phyloP scores from a whole-genome alignment of 345 rosid species.

The Aquilaria malaccensis region DNA sequence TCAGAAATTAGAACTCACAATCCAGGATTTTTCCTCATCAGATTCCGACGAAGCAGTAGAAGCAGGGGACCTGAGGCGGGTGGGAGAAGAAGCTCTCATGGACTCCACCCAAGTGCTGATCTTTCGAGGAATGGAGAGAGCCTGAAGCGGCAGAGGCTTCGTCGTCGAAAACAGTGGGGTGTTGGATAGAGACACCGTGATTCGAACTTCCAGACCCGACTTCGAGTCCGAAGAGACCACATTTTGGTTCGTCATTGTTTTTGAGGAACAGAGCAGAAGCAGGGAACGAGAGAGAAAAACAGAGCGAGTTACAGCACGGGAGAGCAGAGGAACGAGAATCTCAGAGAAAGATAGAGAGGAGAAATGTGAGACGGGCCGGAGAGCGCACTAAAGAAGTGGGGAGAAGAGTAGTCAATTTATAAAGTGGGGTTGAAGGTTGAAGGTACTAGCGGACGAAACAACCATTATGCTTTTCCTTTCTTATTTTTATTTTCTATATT shows the following conservation, averaged over 20 bases:
- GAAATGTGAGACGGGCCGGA: constrained; percentile 15
- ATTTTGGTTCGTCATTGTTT: constrained; percentile 66
- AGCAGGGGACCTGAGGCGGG: constrained; percentile 46
- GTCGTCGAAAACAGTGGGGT: constrained; percentile 31
- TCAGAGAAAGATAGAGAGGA: not conserved
- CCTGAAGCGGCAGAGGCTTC: constrained; percentile 16
- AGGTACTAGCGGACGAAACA: constrained; percentile 26
- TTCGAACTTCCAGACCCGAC: constrained; percentile 31
- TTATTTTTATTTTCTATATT: not conserved
- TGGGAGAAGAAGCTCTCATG: constrained; percentile 89
- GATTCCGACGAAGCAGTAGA: constrained; percentile 22
- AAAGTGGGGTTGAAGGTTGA: constrained; percentile 18
- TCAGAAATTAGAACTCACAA: constrained; percentile 33
- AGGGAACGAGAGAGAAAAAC: constrained; percentile 9
- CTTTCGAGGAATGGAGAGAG: constrained; percentile 27
- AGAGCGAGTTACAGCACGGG: constrained; percentile 22
- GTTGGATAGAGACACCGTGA: constrained; percentile 32
- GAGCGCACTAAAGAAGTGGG: constrained; percentile 25
- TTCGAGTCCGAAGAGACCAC: constrained; percentile 47
- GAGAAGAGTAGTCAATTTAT: constrained; percentile 32
- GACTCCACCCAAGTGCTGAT: constrained; percentile 64
- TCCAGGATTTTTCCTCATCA: constrained; percentile 46
- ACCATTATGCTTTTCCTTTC: not conserved
- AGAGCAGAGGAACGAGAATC: constrained; percentile 3
- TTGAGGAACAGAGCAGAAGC: constrained; percentile 1